Evolutionary conservation across 805 yeast species (phyloP).

Genomic region (Saturnispora sanitii): DNA sequence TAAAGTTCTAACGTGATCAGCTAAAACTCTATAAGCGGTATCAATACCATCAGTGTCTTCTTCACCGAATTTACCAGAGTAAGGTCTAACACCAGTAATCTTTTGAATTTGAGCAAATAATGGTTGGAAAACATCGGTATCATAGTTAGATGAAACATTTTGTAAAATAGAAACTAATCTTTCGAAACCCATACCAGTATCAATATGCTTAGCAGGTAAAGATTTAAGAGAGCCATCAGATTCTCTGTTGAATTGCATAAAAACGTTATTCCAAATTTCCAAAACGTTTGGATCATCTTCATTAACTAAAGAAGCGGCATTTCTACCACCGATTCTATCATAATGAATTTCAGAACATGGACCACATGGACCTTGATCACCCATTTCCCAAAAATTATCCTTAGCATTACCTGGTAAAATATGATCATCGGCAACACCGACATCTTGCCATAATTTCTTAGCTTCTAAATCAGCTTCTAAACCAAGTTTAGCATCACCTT

Average conservation of each 20-base stretch:
- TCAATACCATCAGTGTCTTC: conserved; percentile 93
- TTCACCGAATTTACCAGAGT: conserved; percentile 85
- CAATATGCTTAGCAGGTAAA: conserved; percentile 91
- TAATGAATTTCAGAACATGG: conserved; percentile 98
- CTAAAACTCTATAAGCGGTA: conserved; percentile 95
- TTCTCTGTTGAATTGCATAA: conserved; percentile 95
- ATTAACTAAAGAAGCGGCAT: conserved; percentile 83
- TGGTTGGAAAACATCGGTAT: conserved; percentile 93
- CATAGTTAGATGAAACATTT: conserved; percentile 86
- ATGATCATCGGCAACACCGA: conserved; percentile 87
- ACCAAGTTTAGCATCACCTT: conserved; percentile 77
- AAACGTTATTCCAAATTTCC: conserved; percentile 97
- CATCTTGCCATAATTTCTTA: conserved; percentile 70
- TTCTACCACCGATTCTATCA: conserved; percentile 97
- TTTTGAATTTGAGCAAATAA: conserved; percentile 79
- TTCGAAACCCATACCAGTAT: conserved; percentile 98
- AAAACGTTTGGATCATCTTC: conserved; percentile 96
- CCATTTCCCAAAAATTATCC: conserved; percentile 99
- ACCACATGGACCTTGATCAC: conserved; percentile 99
- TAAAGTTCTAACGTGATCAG: conserved; percentile 96
- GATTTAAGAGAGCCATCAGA: conserved; percentile 68
- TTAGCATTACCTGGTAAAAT: conserved; percentile 82
- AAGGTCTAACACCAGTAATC: conserved; percentile 86
- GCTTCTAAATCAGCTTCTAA: conserved; percentile 93
- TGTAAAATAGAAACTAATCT: conserved; percentile 92